Percentiles rank a stretch among this genome's conserved stretches.
Conservation (phyloP, 2,329 filamentous ascomycete species). For the Sphaerulina musiva region DNA sequence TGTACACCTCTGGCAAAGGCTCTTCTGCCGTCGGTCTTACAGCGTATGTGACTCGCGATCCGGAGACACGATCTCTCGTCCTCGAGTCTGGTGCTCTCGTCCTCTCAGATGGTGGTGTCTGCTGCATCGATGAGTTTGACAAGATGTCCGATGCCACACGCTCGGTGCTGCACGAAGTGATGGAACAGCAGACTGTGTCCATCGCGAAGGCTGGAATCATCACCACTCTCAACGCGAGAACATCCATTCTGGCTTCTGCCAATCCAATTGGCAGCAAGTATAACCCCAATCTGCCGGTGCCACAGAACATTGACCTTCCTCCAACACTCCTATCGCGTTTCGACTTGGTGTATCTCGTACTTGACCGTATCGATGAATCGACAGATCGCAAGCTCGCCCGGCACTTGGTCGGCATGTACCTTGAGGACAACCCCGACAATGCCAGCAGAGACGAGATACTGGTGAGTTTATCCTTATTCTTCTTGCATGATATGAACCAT, state of each 20-base stretch:
- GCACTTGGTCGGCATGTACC: slow-evolving; percentile 91
- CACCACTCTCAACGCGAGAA: slow-evolving; percentile 87
- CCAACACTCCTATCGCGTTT: slow-evolving; percentile 93
- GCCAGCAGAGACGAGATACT: slow-evolving; percentile 72
- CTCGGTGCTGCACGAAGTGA: slow-evolving; percentile 71
- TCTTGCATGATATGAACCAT: slow-evolving; percentile 7
- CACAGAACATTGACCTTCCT: slow-evolving; percentile 95
- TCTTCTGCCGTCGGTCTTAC: slow-evolving; percentile 71
- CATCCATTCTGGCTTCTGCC: slow-evolving; percentile 90
- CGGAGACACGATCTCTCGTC: slow-evolving; percentile 65
- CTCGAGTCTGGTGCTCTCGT: slow-evolving; percentile 69
- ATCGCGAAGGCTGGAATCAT: slow-evolving; percentile 75
- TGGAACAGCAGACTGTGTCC: slow-evolving; percentile 74
- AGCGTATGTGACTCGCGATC: slow-evolving; percentile 69
- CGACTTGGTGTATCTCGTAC: slow-evolving; percentile 91
- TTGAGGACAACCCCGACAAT: slow-evolving; percentile 88
- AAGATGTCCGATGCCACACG: slow-evolving; percentile 72
- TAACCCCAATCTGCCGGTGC: slow-evolving; percentile 89
- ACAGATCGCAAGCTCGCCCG: slow-evolving; percentile 81
- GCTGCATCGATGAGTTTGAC: slow-evolving; percentile 74
- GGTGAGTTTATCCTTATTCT: slow-evolving; percentile 47
- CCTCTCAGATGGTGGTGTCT: slow-evolving; percentile 66
- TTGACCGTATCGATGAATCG: slow-evolving; percentile 88
- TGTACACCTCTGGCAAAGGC: slow-evolving; percentile 70
- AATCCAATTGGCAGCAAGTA: slow-evolving; percentile 98